Evolutionary conservation across 2,329 filamentous ascomycete genomes (phyloP).

Genomic region (Fusarium transvaalense): DNA sequence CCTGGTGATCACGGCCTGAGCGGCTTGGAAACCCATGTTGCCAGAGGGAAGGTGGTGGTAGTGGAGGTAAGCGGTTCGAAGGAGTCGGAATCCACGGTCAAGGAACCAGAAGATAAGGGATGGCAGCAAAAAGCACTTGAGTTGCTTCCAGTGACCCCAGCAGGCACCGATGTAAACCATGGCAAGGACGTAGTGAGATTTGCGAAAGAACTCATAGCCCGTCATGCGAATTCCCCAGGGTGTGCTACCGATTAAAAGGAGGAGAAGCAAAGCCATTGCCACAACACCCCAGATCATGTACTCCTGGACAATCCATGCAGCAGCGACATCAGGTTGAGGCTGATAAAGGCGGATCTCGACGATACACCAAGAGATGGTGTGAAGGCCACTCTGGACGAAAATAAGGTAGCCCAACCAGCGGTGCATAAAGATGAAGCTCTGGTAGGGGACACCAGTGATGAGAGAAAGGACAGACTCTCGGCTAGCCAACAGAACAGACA

Average conservation of each 20-base stretch:
- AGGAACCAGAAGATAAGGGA: conserved; percentile 73
- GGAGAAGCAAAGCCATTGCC: conserved; percentile 72
- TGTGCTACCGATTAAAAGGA: conserved; percentile 71
- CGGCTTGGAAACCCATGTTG: conserved; percentile 67
- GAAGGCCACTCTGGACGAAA: conserved; percentile 73
- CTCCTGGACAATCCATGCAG: conserved; percentile 69
- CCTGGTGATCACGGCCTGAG: conserved; percentile 58
- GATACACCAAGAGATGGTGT: conserved; percentile 78
- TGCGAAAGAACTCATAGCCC: conserved; percentile 83
- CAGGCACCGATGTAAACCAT: conserved; percentile 81
- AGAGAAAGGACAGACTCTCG: conserved; percentile 78
- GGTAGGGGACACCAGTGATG: conserved; percentile 79
- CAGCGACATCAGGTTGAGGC: conserved; percentile 72
- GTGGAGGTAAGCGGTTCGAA: conserved; percentile 72
- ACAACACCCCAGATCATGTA: conserved; percentile 82
- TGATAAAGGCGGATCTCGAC: conserved; percentile 76
- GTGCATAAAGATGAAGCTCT: conserved; percentile 82
- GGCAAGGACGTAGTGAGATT: conserved; percentile 78
- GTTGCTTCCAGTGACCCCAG: conserved; percentile 78
- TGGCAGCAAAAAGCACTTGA: conserved; percentile 77
- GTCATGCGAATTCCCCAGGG: conserved; percentile 70
- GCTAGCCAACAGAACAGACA: conserved; percentile 75
- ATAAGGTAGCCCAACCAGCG: conserved; percentile 82
- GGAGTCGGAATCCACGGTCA: conserved; percentile 70
- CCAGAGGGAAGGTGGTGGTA: conserved; percentile 61